phyloP scores from a whole-genome alignment of 2,329 filamentous ascomycete species.

The Septoria petroselini region DNA sequence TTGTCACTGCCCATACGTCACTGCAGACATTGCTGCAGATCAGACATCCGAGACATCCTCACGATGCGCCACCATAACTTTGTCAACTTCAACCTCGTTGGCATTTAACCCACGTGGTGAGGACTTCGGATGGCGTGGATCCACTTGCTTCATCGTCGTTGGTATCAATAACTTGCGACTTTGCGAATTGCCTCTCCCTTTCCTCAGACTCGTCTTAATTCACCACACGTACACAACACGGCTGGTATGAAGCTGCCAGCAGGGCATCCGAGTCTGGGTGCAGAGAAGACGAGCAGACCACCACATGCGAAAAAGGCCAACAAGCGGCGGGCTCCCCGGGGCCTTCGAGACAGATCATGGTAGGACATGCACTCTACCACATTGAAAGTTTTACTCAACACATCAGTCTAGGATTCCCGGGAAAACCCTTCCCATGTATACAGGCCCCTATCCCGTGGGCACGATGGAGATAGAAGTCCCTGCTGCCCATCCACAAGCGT shows the following conservation, averaged over 20 bases:
- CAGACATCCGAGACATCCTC: too few relatives aligned
- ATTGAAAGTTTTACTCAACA: too few relatives aligned
- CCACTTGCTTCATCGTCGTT: background rate
- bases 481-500: slow-evolving; percentile 45
- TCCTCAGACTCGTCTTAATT: too few relatives aligned
- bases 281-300: slow-evolving; percentile 30
- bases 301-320: slow-evolving; percentile 48
- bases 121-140: too few relatives aligned
- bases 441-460: slow-evolving; percentile 53
- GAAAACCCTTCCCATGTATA: slow-evolving; percentile 49
- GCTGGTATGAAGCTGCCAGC: slow-evolving; percentile 12
- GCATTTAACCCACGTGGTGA: too few relatives aligned
- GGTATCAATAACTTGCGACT: background rate
- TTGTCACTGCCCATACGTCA: too few relatives aligned
- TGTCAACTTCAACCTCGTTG: too few relatives aligned
- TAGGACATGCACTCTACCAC: too few relatives aligned
- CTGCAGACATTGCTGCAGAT: too few relatives aligned
- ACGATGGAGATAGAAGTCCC: slow-evolving; percentile 58
- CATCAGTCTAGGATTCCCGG: slow-evolving; percentile 45
- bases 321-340: slow-evolving; percentile 31
- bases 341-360: slow-evolving; percentile 6
- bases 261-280: slow-evolving; percentile 22
- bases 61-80: too few relatives aligned
- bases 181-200: too few relatives aligned
- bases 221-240: background rate